These are phyloP conservation scores for Aspergillus sp. DNA, from an alignment of 2,329 filamentous ascomycete species.

Conservation along the genomic window DNA sequence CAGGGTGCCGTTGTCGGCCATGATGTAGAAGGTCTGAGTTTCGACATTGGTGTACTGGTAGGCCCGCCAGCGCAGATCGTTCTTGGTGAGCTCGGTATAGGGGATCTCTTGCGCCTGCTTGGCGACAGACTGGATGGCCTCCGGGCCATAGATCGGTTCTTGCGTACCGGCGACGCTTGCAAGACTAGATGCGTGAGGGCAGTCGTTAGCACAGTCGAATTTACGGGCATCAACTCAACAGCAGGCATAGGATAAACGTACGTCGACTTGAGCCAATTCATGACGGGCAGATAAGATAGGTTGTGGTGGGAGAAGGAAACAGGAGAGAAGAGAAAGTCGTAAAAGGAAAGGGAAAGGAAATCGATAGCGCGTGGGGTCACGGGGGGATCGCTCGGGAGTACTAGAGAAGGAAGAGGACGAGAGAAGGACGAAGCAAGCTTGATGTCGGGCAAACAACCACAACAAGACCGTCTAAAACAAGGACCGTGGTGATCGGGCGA, in stretches of 20 bases:
- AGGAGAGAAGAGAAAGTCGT: conserved; percentile 19
- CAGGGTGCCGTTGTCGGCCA: conserved; percentile 72
- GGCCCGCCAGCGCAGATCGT: conserved; percentile 79
- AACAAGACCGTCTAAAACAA: background rate
- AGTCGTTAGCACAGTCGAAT: conserved; percentile 54
- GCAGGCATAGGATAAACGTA: conserved; percentile 50
- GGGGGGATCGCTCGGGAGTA: conserved; percentile 14
- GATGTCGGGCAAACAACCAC: background rate
- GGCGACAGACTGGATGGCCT: conserved; percentile 81
- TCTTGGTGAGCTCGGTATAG: conserved; percentile 74
- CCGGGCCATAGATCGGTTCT: conserved; percentile 91
- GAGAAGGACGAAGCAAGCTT: background rate
- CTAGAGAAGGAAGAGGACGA: conserved; percentile 1
- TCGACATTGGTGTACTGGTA: conserved; percentile 87
- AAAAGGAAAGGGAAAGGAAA: conserved; percentile 26
- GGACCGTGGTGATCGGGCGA: background rate
- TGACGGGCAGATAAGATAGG: conserved; percentile 56
- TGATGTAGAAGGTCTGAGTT: conserved; percentile 92
- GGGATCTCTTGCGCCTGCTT: conserved; percentile 74
- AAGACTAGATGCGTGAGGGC: conserved; percentile 43
- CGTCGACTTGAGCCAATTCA: conserved; percentile 94
- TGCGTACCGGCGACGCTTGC: conserved; percentile 88
- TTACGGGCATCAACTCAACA: background rate
- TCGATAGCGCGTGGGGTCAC: conserved; percentile 35
- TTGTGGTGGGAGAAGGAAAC: conserved; percentile 10